Evolutionary conservation across 2,329 filamentous ascomycete genomes (phyloP).

Genomic region (Trichoderma aggressivum): DNA sequence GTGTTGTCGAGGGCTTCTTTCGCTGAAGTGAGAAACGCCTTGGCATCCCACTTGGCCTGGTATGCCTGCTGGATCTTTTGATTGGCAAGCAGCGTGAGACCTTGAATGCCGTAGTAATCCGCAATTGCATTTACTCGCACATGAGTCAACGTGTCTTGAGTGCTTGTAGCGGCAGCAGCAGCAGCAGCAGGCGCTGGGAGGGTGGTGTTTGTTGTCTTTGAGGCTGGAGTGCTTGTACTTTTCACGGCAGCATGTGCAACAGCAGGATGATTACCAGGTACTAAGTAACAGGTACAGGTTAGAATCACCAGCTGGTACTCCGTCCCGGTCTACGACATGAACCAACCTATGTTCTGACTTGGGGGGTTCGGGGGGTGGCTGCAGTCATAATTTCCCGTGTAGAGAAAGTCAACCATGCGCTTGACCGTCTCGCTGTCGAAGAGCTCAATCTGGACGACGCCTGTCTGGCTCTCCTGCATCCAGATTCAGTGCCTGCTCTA

Average conservation of each 20-base stretch:
- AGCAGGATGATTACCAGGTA: too few relatives aligned
- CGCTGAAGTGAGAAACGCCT: neutral
- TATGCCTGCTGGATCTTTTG: slow-evolving; percentile 10
- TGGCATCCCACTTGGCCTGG: neutral
- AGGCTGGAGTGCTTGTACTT: neutral
- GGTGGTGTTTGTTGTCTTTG: neutral
- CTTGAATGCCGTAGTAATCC: slow-evolving; percentile 22
- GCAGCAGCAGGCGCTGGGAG: neutral
- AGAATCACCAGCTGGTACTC: neutral
- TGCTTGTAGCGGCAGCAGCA: neutral
- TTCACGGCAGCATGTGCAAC: neutral
- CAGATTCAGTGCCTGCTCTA: neutral
- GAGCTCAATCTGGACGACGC: slow-evolving; percentile 18
- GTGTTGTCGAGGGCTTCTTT: slow-evolving; percentile 2
- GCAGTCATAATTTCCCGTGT: slow-evolving; percentile 23
- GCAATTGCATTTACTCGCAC: slow-evolving; percentile 24
- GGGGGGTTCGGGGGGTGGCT: neutral
- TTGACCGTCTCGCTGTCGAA: slow-evolving; percentile 22
- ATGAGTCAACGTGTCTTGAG: slow-evolving; percentile 20
- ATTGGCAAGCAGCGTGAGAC: slow-evolving; percentile 19
- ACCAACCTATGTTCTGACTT: neutral
- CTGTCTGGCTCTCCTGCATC: slow-evolving; percentile 20
- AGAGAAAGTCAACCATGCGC: slow-evolving; percentile 24
- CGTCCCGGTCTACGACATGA: neutral
- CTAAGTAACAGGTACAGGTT: neutral